Percentiles rank a stretch among this genome's conserved stretches.
Evolutionary conservation across 257 asterid genomes (phyloP).

Genomic region (Nicotiana noctiflora): DNA sequence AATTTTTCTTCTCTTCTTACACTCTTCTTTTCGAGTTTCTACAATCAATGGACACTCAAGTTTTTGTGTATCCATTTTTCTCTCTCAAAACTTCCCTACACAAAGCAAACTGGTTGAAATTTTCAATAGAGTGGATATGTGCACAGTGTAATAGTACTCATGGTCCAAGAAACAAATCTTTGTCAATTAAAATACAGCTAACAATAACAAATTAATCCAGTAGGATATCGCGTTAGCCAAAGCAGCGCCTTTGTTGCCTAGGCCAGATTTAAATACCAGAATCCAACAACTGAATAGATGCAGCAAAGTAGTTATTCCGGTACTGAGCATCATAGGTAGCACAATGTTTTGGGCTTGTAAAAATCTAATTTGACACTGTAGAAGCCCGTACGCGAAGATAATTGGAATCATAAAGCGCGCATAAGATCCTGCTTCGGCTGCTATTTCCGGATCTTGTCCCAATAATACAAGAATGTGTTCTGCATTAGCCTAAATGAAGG

Average conservation of each 20-base stretch:
- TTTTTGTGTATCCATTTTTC: conserved; percentile 14
- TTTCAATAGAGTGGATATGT: not conserved
- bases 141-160: not conserved
- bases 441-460: conserved; percentile 58
- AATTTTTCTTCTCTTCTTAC: not conserved
- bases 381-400: conserved; percentile 54
- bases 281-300: conserved; percentile 55
- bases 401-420: conserved; percentile 50
- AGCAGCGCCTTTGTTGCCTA: conserved; percentile 69
- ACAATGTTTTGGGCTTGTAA: conserved; percentile 59
- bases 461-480: conserved; percentile 9
- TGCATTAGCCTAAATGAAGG: conserved; percentile 1
- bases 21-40: not conserved
- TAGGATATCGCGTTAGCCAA: conserved; percentile 55
- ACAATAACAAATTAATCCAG: conserved; percentile 49
- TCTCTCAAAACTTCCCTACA: not conserved
- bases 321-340: conserved; percentile 54
- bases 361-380: conserved; percentile 53
- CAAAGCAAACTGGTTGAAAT: not conserved
- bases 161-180: not conserved
- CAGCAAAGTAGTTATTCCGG: conserved; percentile 42
- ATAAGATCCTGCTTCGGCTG: conserved; percentile 47
- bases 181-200: conserved; percentile 24
- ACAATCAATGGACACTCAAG: not conserved
- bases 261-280: conserved; percentile 40